Evolutionary conservation across 257 asterid genomes (phyloP).

Genomic region (Solanum medicagineum): DNA sequence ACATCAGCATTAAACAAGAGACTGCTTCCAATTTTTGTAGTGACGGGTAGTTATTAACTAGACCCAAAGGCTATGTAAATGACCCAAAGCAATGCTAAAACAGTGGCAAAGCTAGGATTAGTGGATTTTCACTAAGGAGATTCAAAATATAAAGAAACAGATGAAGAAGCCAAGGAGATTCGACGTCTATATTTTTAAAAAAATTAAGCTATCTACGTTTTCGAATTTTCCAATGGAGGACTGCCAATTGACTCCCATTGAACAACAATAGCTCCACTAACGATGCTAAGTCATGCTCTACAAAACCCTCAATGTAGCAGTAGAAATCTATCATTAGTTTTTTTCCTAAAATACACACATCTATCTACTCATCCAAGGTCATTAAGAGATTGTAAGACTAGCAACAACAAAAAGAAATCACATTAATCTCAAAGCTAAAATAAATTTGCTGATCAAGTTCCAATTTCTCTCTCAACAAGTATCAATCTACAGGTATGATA

Average conservation of each 20-base stretch:
- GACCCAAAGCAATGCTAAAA: neutral
- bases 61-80: neutral
- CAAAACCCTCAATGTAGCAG: neutral
- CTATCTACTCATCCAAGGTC: neutral
- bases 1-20: neutral
- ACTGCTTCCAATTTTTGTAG: neutral
- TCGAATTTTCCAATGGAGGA: neutral
- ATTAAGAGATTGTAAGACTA: neutral
- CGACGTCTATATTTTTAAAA: neutral
- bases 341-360: neutral
- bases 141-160: neutral
- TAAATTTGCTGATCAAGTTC: neutral
- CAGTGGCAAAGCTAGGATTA: neutral
- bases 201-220: neutral
- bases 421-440: neutral
- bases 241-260: neutral
- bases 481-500: neutral
- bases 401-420: neutral
- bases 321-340: neutral
- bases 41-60: neutral
- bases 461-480: neutral
- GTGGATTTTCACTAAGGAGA: neutral
- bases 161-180: neutral
- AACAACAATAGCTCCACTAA: neutral
- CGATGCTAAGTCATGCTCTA: neutral